Evolutionary conservation across 2,329 filamentous ascomycete species (phyloP).

Genomic region (Nothophoma quercina): DNA sequence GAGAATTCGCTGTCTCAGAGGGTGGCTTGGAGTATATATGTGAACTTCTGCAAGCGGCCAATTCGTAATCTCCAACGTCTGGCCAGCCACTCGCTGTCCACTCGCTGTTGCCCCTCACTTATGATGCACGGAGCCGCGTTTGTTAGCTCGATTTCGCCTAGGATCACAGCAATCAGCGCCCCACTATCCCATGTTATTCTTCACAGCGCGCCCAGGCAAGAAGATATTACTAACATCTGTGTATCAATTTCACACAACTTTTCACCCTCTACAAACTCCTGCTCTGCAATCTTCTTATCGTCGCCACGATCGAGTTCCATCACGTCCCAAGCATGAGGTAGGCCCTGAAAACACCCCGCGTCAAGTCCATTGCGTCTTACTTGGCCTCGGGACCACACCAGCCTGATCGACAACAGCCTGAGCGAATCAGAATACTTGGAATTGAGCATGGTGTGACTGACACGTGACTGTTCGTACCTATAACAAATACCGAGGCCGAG

Average conservation of each 20-base stretch:
- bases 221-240: conserved; percentile 2
- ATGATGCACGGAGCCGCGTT: conserved; percentile 29
- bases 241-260: neutral
- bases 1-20: conserved; percentile 8
- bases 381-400: conserved; percentile 17
- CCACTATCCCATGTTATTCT: conserved; percentile 6
- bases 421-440: conserved; percentile 8
- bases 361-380: conserved; percentile 19
- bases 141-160: conserved; percentile 29
- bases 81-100: conserved; percentile 31
- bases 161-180: conserved; percentile 10
- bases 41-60: conserved; percentile 25
- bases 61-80: conserved; percentile 42
- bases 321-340: neutral
- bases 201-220: neutral
- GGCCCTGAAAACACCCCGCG: conserved; percentile 1
- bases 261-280: neutral
- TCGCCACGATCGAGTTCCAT: neutral
- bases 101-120: conserved; percentile 34
- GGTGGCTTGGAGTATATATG: conserved; percentile 30
- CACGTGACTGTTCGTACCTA: conserved; percentile 15
- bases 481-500: conserved; percentile 17
- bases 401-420: conserved; percentile 7
- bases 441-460: neutral
- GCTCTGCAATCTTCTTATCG: neutral